Percentiles rank a stretch among this genome's conserved stretches.
phyloP scores from a whole-genome alignment of 306 rosid genomes.

The Cajanus cajan region DNA sequence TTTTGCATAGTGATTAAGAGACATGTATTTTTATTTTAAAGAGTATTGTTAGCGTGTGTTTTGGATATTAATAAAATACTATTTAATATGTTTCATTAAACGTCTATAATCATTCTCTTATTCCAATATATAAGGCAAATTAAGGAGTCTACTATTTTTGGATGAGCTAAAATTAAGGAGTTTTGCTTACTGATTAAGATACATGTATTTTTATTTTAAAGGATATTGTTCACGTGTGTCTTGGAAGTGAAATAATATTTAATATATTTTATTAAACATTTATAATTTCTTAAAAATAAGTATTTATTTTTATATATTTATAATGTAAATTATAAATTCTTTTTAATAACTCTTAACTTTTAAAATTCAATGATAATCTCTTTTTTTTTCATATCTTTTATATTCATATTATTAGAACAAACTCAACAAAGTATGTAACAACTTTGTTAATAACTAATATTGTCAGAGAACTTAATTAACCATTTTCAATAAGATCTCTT shows the following conservation, averaged over 20 bases:
- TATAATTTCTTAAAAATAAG: neutral
- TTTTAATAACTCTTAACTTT: neutral
- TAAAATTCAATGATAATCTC: too few relatives aligned
- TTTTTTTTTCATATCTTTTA: too few relatives aligned
- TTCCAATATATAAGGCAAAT: neutral
- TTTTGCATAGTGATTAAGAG: too few relatives aligned
- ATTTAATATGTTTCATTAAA: too few relatives aligned
- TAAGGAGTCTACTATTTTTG: neutral
- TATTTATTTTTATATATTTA: neutral
- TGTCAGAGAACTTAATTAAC: too few relatives aligned
- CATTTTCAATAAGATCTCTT: too few relatives aligned
- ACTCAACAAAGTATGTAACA: too few relatives aligned
- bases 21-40: too few relatives aligned
- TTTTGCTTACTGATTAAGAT: neutral
- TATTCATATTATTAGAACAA: too few relatives aligned
- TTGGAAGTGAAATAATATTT: neutral
- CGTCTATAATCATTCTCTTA: neutral
- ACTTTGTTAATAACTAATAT: too few relatives aligned
- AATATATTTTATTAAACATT: neutral
- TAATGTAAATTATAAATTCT: neutral
- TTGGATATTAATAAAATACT: too few relatives aligned
- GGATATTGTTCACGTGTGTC: neutral
- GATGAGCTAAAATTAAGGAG: neutral
- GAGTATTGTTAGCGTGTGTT: too few relatives aligned
- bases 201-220: neutral